Evolutionary conservation across 164 flowering plant species (phyloP).

Genomic region (Magnolia kwangsiensis): DNA sequence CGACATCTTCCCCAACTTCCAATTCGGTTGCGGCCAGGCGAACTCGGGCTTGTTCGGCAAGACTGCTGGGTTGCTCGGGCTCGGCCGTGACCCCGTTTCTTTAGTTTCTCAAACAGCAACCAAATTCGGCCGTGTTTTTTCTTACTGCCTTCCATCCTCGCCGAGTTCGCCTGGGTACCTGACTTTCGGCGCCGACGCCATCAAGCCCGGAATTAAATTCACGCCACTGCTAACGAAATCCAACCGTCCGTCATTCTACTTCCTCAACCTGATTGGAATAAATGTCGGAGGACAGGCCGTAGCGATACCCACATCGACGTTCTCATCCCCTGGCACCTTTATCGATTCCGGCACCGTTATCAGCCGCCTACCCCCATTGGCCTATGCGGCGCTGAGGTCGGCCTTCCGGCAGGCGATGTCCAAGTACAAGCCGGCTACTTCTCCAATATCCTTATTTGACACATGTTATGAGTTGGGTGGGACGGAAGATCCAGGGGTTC

Average conservation of each 20-base stretch:
- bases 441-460: constrained; percentile 20
- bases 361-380: constrained; percentile 32
- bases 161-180: constrained; percentile 11
- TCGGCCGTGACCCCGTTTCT: constrained; percentile 65
- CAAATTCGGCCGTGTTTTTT: constrained; percentile 65
- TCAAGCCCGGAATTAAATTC: neutral
- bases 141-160: constrained; percentile 69
- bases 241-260: constrained; percentile 12
- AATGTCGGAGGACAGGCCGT: constrained; percentile 2
- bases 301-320: neutral
- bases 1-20: constrained; percentile 22
- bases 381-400: constrained; percentile 28
- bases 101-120: constrained; percentile 54
- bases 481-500: neutral
- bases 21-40: constrained; percentile 71
- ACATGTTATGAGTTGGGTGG: constrained; percentile 12
- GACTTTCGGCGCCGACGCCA: constrained; percentile 12
- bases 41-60: constrained; percentile 69
- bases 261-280: constrained; percentile 13
- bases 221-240: constrained; percentile 8
- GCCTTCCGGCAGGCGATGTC: constrained; percentile 26
- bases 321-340: constrained; percentile 16
- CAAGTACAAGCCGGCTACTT: constrained; percentile 10
- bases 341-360: constrained; percentile 54
- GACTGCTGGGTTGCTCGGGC: constrained; percentile 72